Percentiles rank a stretch among this genome's conserved stretches.
These are phyloP conservation scores for Fusarium praegraminearum DNA, from an alignment of 2,329 filamentous ascomycete species.

Conservation along the genomic window DNA sequence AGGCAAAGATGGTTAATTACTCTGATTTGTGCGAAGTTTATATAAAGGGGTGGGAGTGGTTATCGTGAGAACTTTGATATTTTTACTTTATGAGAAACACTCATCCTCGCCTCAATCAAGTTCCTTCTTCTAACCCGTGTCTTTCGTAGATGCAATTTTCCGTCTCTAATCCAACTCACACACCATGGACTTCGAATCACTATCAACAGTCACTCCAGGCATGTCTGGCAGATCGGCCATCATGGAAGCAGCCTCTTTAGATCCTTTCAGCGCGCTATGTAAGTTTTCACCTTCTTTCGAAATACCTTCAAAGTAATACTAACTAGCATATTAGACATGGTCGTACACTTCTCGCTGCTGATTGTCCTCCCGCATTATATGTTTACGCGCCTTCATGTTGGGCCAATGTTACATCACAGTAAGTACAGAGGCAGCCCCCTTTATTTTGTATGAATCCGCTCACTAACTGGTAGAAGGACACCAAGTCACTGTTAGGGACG, in stretches of 20 bases:
- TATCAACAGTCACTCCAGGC: not conserved
- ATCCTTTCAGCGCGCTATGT: not conserved
- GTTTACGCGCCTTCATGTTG: not conserved
- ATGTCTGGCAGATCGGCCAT: not conserved
- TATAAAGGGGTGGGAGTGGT: not conserved
- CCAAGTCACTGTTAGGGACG: too few relatives aligned
- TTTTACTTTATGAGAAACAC: not conserved
- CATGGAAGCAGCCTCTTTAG: not conserved
- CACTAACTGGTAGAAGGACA: not conserved
- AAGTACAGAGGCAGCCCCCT: not conserved
- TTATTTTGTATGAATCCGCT: not conserved
- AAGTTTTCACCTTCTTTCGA: not conserved
- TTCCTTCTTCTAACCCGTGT: not conserved
- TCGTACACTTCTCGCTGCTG: not conserved
- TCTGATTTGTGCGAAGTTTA: not conserved
- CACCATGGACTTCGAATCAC: not conserved
- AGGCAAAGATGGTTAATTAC: not conserved
- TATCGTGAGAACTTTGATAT: not conserved
- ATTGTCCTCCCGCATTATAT: not conserved
- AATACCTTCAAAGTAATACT: not conserved
- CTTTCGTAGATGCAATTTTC: not conserved
- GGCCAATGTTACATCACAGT: not conserved
- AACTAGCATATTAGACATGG: not conserved
- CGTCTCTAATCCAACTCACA: not conserved
- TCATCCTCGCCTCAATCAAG: not conserved